Evolutionary conservation across 305 asterid genomes (phyloP).

Genomic region (Fraxinus paxiana): DNA sequence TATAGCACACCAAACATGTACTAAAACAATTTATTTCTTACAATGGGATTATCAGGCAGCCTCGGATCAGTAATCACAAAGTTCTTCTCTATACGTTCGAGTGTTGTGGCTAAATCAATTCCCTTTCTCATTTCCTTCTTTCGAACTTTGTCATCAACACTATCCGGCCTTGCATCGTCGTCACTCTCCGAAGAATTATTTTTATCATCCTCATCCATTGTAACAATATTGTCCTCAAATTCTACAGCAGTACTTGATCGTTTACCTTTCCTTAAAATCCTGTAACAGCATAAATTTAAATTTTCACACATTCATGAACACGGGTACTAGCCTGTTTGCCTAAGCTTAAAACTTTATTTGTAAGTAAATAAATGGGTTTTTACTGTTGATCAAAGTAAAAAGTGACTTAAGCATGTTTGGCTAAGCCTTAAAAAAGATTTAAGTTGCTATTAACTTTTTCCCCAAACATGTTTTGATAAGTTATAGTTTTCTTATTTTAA

Average conservation of each 20-base stretch:
- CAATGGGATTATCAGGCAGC: constrained; percentile 94
- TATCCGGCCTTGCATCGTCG: constrained; percentile 70
- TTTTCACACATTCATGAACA: not conserved
- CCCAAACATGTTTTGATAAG: not conserved
- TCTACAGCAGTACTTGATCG: constrained; percentile 46
- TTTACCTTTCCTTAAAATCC: constrained; percentile 67
- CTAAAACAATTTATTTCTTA: constrained; percentile 31
- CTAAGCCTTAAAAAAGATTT: not conserved
- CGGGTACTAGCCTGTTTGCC: not conserved
- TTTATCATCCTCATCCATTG: constrained; percentile 35
- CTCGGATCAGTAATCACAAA: constrained; percentile 97
- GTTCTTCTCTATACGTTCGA: constrained; percentile 96
- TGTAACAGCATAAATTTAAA: constrained; percentile 17
- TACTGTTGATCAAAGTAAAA: not conserved
- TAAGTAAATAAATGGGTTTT: not conserved
- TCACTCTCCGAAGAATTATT: constrained; percentile 52
- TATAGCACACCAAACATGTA: not conserved
- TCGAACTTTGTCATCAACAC: constrained; percentile 88
- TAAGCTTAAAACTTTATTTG: not conserved
- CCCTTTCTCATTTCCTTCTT: constrained; percentile 99
- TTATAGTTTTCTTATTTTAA: too few relatives aligned
- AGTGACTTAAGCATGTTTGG: too few relatives aligned
- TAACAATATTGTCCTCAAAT: constrained; percentile 35
- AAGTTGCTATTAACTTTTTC: not conserved
- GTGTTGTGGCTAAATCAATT: constrained; percentile 94